Evolutionary conservation across 2,329 filamentous ascomycete species (phyloP).

Genomic region (Fusarium longipes): DNA sequence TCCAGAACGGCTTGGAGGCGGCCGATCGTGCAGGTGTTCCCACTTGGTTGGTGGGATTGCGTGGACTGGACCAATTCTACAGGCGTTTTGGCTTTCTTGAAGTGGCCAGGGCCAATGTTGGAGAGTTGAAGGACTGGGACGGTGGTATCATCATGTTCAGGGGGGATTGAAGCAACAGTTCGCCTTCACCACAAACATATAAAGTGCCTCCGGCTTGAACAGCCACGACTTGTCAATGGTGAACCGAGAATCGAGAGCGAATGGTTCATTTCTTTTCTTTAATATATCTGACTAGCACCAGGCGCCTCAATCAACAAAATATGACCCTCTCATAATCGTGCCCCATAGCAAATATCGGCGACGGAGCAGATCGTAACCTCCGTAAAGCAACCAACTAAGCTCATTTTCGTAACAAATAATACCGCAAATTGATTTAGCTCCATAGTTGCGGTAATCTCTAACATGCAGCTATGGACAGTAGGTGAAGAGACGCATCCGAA

Average conservation of each 20-base stretch:
- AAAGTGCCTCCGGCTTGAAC: neutral
- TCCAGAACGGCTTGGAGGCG: conserved; percentile 47
- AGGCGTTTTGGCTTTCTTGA: conserved; percentile 50
- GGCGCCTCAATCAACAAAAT: conserved; percentile 14
- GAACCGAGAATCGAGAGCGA: neutral
- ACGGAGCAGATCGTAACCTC: conserved; percentile 10
- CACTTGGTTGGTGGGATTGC: conserved; percentile 51
- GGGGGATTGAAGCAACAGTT: conserved; percentile 41
- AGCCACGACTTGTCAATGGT: neutral
- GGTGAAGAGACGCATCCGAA: neutral
- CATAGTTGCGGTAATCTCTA: conserved; percentile 7
- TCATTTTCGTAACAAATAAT: conserved; percentile 2
- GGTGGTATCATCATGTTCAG: conserved; percentile 54
- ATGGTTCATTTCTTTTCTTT: conserved; percentile 8
- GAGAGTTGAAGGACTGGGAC: conserved; percentile 51
- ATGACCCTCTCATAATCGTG: conserved; percentile 21
- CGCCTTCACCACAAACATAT: neutral
- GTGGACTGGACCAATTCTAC: conserved; percentile 50
- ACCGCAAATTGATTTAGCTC: conserved; percentile 4
- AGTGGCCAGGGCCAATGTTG: conserved; percentile 52
- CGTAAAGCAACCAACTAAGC: conserved; percentile 13
- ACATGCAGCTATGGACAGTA: conserved; percentile 11
- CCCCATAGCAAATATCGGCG: conserved; percentile 11
- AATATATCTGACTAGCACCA: conserved; percentile 3
- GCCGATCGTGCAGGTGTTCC: conserved; percentile 47